Conservation (phyloP, 2,329 filamentous ascomycete species). For the Pyrenochaeta sp. region DNA sequence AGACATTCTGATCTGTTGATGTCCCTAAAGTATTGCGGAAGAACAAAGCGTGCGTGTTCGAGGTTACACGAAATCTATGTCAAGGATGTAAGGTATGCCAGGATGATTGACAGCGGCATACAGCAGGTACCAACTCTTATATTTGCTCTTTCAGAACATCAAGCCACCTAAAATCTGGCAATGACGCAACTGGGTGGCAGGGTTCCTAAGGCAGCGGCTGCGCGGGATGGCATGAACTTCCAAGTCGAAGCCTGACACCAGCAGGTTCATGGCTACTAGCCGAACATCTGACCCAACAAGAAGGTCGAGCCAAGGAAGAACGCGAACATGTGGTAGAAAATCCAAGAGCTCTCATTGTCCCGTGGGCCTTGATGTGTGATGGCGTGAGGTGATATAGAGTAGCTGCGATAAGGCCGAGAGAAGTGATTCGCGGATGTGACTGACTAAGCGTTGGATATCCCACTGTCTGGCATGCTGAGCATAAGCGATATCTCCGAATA, state of each 20-base stretch:
- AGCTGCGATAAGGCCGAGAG: conserved; percentile 34
- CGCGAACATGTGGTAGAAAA: conserved; percentile 22
- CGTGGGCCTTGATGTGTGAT: conserved; percentile 32
- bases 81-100: conserved; percentile 15
- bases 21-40: conserved; percentile 1
- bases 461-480: conserved; percentile 25
- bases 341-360: conserved; percentile 15
- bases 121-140: conserved; percentile 35
- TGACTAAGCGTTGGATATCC: conserved; percentile 38
- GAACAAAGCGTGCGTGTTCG: conserved; percentile 17
- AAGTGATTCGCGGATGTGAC: conserved; percentile 36
- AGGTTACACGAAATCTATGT: conserved; percentile 7
- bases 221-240: conserved; percentile 39
- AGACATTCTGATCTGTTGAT: conserved; percentile 32
- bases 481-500: conserved; percentile 19
- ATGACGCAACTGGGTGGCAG: conserved; percentile 40
- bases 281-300: conserved; percentile 18
- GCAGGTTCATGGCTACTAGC: conserved; percentile 21
- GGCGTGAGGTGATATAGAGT: conserved; percentile 44
- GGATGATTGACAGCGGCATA: conserved; percentile 8
- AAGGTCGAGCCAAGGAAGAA: conserved; percentile 26
- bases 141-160: conserved; percentile 39
- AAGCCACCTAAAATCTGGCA: conserved; percentile 20
- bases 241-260: conserved; percentile 22
- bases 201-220: conserved; percentile 20